Evolutionary conservation across 345 rosid species (phyloP).

Genomic region (Eucalyptus tenuipes): DNA sequence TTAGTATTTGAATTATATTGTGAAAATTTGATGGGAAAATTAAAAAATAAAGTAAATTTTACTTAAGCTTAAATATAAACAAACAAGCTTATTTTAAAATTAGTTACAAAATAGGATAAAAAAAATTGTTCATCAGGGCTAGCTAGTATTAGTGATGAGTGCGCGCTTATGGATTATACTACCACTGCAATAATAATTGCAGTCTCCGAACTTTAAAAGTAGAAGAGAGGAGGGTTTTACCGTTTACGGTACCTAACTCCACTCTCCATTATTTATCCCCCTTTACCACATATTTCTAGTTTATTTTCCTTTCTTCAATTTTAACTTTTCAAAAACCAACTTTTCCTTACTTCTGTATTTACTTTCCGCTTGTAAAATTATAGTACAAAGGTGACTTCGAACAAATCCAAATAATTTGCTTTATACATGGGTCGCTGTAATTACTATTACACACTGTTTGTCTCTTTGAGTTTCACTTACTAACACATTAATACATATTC

Average conservation of each 20-base stretch:
- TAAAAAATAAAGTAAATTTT: no score
- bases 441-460: no score
- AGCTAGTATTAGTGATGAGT: not conserved
- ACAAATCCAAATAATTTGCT: no score
- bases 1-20: no score
- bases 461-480: not conserved
- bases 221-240: not conserved
- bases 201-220: not conserved
- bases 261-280: not conserved
- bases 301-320: not conserved
- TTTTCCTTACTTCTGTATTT: not conserved
- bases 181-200: not conserved
- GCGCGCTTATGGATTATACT: not conserved
- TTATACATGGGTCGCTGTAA: no score
- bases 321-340: not conserved
- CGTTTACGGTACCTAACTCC: not conserved
- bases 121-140: not conserved
- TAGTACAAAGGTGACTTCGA: no score
- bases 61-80: not conserved
- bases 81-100: not conserved
- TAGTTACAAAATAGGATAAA: not conserved
- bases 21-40: not conserved
- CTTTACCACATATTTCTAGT: not conserved
- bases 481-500: fast-evolving
- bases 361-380: fast-evolving